Evolutionary conservation across 306 rosid species (phyloP), one percentile per base, ranked within the genome.

Genomic region (Medicago ruthenica): DNA sequence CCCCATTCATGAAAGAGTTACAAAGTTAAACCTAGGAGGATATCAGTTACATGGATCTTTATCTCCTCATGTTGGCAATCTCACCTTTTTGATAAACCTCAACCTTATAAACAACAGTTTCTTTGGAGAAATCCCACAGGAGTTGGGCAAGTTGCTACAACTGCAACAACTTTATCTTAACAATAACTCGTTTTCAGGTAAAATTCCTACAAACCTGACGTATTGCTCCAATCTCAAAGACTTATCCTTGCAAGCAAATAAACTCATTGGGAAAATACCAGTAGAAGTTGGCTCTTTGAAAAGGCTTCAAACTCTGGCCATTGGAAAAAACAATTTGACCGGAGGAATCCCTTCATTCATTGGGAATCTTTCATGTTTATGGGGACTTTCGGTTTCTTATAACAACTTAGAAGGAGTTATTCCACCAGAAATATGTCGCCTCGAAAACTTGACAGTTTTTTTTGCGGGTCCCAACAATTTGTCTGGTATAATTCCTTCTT

Each of bases 401-500:
- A 27, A 27, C 31, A 27, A 27, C 31, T 27, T 27, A 27, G 31
- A 27, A 0, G 31, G 31, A 27, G 31, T 3, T 3, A 27, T 27
- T 27, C 31, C 31, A 27, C 31, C 4, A 3, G 31, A 27, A 27
- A 27, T 27, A 27, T 27, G 31, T 27, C 31, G 4, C 4, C 31
- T 27, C 4, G 3, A 3, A 27, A 27, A 27, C 31, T 3, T 27
- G 4, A 27, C 31, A 27, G 3, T 27, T 3, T 27, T 27, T 3
- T 3, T 0, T 27, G 31, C 31, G 4, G 31, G 4, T 27, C 4
- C 4, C 0, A 27, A 27, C 31, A 3, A 27, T 27, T 27, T 27
- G 31, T 27, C 31, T 36, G 70, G 70, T 75, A 40, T n/a, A 40
- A 10, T 65, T 65, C 37, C 21, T 61, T 31, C 44, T 7, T 61